Percentiles rank a stretch among this genome's conserved stretches.
Conservation (phyloP, 352 stramenopile species). For the Phytophthora lateralis region DNA sequence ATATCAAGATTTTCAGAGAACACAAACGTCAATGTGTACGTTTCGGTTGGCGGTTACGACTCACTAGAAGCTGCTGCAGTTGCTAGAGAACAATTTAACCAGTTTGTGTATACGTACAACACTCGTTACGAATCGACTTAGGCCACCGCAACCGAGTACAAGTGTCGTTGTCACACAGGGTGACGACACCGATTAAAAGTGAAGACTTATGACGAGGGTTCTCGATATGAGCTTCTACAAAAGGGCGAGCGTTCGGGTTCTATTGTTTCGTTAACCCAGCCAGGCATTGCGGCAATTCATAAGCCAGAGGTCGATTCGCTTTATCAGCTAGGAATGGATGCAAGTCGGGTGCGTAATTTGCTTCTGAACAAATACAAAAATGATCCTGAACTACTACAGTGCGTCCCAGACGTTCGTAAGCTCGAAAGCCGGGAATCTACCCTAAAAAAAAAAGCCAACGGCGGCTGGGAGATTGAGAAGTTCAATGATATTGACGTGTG, state of each 20-base stretch:
- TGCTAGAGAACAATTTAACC: background rate
- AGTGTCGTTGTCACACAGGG: background rate
- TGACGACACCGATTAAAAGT: background rate
- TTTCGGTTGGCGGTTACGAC: background rate
- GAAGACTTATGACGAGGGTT: background rate
- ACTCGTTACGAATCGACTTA: background rate
- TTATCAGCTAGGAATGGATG: constrained; percentile 7
- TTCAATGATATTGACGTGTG: background rate
- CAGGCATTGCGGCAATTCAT: constrained; percentile 5
- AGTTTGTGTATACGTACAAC: constrained; percentile 2
- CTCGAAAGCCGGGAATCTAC: constrained; percentile 1
- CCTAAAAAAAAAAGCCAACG: background rate
- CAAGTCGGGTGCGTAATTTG: constrained; percentile 1
- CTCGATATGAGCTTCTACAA: background rate
- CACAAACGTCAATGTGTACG: background rate
- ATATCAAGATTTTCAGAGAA: background rate
- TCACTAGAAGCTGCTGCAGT: background rate
- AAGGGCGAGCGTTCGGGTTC: background rate
- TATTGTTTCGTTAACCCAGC: background rate
- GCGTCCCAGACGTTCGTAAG: background rate
- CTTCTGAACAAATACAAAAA: background rate
- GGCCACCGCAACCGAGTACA: background rate
- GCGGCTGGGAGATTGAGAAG: background rate
- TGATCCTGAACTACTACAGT: background rate
- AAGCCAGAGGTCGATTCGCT: constrained; percentile 17